Evolutionary conservation across 1,284 basidiomycete genomes (phyloP).

Genomic region (Cryptococcus sp.): DNA sequence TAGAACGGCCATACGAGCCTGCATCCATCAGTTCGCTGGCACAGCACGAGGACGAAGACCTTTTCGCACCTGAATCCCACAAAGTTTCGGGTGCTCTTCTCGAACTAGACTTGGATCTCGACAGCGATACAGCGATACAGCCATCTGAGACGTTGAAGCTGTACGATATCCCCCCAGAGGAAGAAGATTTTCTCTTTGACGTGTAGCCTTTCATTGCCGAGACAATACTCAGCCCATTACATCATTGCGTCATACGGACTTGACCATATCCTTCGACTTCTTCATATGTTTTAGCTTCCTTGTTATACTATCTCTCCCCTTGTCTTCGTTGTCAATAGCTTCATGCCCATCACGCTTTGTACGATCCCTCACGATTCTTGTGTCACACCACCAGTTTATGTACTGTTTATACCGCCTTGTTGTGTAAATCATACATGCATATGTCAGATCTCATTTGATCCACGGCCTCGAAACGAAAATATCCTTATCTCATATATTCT

Average conservation of each 20-base stretch:
- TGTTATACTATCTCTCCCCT: background rate
- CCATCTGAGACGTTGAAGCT: no score
- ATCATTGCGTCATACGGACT: no score
- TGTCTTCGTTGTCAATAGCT: background rate
- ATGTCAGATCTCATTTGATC: background rate
- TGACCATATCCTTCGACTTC: no score
- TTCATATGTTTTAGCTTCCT: no score
- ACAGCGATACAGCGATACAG: background rate
- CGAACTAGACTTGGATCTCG: background rate
- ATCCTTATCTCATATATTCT: background rate
- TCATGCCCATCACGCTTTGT: background rate
- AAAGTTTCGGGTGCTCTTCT: background rate
- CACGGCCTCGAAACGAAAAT: background rate
- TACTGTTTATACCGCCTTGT: no score
- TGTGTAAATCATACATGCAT: constrained; percentile 1
- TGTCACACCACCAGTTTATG: no score
- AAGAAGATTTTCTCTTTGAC: constrained; percentile 1
- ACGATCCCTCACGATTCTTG: background rate
- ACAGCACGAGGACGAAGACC: background rate
- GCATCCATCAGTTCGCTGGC: background rate
- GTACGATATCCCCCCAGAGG: background rate
- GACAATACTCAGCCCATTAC: no score
- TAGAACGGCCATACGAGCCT: constrained; percentile 5
- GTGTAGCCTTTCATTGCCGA: no score
- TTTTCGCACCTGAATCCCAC: background rate